These are phyloP conservation scores for Magnolia officinalis DNA, from an alignment of 164 flowering plant species.

Conservation along the genomic window DNA sequence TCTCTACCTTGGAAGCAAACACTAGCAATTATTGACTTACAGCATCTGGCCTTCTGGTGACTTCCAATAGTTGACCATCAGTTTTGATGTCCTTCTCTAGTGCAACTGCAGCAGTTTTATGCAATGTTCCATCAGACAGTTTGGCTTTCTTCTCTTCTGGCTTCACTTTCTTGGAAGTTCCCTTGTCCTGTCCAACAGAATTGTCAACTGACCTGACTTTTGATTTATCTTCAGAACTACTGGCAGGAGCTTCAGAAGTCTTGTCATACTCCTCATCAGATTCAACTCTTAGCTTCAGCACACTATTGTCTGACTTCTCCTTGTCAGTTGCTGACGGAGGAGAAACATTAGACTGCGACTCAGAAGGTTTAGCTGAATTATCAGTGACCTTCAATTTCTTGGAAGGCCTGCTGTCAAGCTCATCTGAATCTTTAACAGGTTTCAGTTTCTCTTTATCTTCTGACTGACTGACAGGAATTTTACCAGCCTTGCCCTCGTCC, in stretches of 20 bases:
- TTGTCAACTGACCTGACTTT: constrained; percentile 20
- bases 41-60: constrained; percentile 40
- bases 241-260: background rate
- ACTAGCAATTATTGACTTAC: constrained; percentile 19
- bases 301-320: constrained; percentile 10
- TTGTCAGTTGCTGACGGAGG: constrained; percentile 10
- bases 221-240: constrained; percentile 18
- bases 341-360: constrained; percentile 5
- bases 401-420: constrained; percentile 7
- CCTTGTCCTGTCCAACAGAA: constrained; percentile 15
- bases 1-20: background rate
- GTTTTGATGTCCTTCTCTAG: constrained; percentile 14
- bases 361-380: constrained; percentile 18
- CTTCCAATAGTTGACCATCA: constrained; percentile 30
- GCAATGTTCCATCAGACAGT: constrained; percentile 27
- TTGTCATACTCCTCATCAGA: background rate
- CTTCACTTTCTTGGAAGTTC: constrained; percentile 23
- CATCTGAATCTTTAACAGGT: constrained; percentile 3
- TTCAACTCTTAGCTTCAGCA: constrained; percentile 10
- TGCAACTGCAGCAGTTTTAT: constrained; percentile 13
- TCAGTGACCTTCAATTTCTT: constrained; percentile 24
- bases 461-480: constrained; percentile 10
- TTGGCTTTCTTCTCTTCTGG: constrained; percentile 22
- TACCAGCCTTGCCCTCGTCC: constrained; percentile 9
- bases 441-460: constrained; percentile 22